These are phyloP conservation scores for Paramecium octaurelia DNA, from an alignment of 73 alveolate genomes.

Conservation along the genomic window DNA sequence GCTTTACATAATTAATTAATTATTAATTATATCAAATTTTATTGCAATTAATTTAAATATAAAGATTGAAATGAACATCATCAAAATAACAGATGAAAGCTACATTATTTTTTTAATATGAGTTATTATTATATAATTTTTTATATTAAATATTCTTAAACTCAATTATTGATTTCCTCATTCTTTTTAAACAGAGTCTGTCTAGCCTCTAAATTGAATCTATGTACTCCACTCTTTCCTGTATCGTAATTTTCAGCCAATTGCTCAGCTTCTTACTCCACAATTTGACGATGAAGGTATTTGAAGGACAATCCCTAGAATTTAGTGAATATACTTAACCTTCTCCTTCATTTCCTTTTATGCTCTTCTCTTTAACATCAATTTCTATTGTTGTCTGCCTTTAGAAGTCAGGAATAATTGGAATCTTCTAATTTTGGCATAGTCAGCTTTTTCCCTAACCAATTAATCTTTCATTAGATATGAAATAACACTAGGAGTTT, in stretches of 20 bases:
- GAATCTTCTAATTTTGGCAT: background rate
- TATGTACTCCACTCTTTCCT: background rate
- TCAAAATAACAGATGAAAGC: background rate
- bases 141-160: background rate
- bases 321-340: background rate
- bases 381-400: constrained; percentile 15
- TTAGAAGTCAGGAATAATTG: background rate
- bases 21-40: background rate
- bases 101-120: background rate
- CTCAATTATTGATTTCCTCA: constrained; percentile 16
- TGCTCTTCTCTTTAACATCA: constrained; percentile 35
- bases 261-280: background rate
- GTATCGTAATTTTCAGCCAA: background rate
- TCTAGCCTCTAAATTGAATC: constrained; percentile 22
- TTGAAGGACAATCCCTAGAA: background rate
- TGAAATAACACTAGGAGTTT: background rate
- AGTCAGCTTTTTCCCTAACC: background rate
- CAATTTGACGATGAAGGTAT: background rate
- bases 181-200: background rate
- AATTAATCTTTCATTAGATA: background rate
- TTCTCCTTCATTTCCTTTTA: background rate
- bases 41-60: background rate
- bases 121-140: background rate
- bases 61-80: background rate
- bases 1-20: background rate